phyloP scores from a whole-genome alignment of 176 grass and related monocot species.

The Poa annua region DNA sequence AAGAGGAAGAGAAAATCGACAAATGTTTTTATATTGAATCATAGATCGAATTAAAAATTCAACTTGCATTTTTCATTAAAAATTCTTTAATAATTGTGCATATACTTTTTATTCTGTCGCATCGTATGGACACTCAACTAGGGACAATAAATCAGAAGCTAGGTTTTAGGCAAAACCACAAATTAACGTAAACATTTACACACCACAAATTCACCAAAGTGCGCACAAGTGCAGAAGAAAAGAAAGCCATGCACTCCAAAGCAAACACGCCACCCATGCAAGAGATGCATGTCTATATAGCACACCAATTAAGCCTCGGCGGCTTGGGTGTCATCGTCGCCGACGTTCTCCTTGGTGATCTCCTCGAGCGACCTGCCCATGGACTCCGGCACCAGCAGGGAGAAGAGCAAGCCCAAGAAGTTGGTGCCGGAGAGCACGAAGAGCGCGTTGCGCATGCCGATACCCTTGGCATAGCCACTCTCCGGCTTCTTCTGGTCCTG shows the following conservation, averaged over 20 bases:
- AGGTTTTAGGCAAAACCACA: neutral
- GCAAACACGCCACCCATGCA: neutral
- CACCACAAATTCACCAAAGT: neutral
- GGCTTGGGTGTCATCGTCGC: slow-evolving; percentile 10
- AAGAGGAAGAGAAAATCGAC: too few species aligned
- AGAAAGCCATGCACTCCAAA: neutral
- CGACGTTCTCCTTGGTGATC: slow-evolving; percentile 56
- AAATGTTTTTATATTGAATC: too few species aligned
- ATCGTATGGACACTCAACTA: too few species aligned
- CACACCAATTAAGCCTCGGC: neutral
- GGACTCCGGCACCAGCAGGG: slow-evolving; percentile 63
- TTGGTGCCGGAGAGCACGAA: slow-evolving; percentile 65
- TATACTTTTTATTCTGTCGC: too few species aligned
- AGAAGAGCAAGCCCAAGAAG: slow-evolving; percentile 54
- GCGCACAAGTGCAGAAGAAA: neutral
- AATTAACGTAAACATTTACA: neutral
- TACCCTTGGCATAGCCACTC: slow-evolving; percentile 45
- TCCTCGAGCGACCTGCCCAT: slow-evolving; percentile 73
- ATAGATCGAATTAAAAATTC: too few species aligned
- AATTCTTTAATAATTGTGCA: too few species aligned
- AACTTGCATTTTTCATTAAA: too few species aligned
- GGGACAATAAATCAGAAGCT: too few species aligned
- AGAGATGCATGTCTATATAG: too few species aligned
- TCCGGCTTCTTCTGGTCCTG: slow-evolving; percentile 52
- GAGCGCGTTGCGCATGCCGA: slow-evolving; percentile 70